Conservation (phyloP, 129 eudicot species). For the Helianthus annuus region HanXRQr2.0-SUNRISE NC_035447.2:551573-552072, state of each 20-base stretch:
- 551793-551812: constrained; percentile 72
- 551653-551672: constrained; percentile 36
- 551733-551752: constrained; percentile 70
- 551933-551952: constrained; percentile 63
- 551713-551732: constrained; percentile 67
- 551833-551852: constrained; percentile 68
- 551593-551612: too few relatives aligned
- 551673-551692: constrained; percentile 45
- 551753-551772: constrained; percentile 72
- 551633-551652: background rate
- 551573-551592: too few relatives aligned
- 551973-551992: constrained; percentile 45
- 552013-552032: constrained; percentile 83
- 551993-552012: constrained; percentile 67
- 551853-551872: constrained; percentile 69
- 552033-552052: constrained; percentile 61
- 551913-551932: constrained; percentile 34
- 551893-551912: constrained; percentile 41
- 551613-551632: too few relatives aligned
- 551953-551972: constrained; percentile 43
- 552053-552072: constrained; percentile 58
- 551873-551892: constrained; percentile 80
- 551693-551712: constrained; percentile 70
- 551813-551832: constrained; percentile 61
- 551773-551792: constrained; percentile 67